Evolutionary conservation across 225 moss, liverwort and hornwort species (phyloP).

Genomic region (Thuidium tamariscinum): DNA sequence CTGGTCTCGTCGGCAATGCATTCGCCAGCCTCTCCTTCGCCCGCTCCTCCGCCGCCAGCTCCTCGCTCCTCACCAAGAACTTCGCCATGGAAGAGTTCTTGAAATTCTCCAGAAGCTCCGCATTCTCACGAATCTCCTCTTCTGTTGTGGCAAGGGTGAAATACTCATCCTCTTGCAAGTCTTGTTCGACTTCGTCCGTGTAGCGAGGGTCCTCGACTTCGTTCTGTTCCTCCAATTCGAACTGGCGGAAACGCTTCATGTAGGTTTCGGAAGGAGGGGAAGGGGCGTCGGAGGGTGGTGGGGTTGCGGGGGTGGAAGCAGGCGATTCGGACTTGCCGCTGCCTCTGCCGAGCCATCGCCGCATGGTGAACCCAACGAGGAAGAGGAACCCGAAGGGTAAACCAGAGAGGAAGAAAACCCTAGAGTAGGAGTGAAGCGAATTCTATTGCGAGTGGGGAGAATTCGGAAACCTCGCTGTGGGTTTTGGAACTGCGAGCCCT

Average conservation of each 20-base stretch:
- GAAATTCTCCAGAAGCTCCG: slow-evolving; percentile 37
- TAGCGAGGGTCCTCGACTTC: slow-evolving; percentile 54
- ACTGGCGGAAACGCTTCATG: slow-evolving; percentile 12
- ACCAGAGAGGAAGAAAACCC: neutral
- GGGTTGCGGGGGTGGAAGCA: neutral
- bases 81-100: slow-evolving; percentile 49
- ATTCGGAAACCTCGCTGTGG: neutral
- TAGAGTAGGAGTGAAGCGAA: neutral
- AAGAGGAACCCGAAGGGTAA: neutral
- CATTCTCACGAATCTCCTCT: slow-evolving; percentile 61
- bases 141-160: slow-evolving; percentile 38
- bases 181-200: slow-evolving; percentile 58
- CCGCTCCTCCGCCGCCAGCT: slow-evolving; percentile 28
- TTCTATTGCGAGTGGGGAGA: neutral
- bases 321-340: neutral
- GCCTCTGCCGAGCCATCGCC: slow-evolving; percentile 32
- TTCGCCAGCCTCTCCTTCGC: slow-evolving; percentile 38
- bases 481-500: neutral
- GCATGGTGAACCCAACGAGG: slow-evolving; percentile 2
- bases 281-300: neutral
- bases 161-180: slow-evolving; percentile 26
- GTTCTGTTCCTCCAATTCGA: neutral
- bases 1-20: slow-evolving; percentile 58
- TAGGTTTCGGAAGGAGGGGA: neutral
- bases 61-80: slow-evolving; percentile 67